phyloP scores from a whole-genome alignment of 75 land plant species.

The Pinus albicaulis region DNA sequence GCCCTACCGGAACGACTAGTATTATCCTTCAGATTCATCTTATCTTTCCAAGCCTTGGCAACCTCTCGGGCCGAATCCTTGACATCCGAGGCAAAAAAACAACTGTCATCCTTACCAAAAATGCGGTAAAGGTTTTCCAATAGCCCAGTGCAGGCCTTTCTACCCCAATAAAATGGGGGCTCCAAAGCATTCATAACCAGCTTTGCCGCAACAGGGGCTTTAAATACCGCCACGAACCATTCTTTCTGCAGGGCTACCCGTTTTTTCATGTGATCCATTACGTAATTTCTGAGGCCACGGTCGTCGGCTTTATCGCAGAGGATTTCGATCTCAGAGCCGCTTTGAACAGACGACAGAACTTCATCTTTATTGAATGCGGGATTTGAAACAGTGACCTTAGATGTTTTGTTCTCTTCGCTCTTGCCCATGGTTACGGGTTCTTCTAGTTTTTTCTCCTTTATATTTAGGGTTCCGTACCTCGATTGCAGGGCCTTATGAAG shows the following conservation, averaged over 20 bases:
- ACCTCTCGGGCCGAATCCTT: slow-evolving; percentile 11
- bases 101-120: neutral
- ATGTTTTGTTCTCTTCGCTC: neutral
- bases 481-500: neutral
- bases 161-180: too few relatives aligned
- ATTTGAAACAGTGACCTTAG: neutral
- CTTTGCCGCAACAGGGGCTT: neutral
- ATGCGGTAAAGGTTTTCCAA: slow-evolving; percentile 9
- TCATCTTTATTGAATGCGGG: too few relatives aligned
- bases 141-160: slow-evolving; percentile 4
- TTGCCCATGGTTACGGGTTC: neutral
- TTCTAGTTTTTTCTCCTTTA: neutral
- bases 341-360: neutral
- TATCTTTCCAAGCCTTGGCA: neutral
- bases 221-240: neutral
- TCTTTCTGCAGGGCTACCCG: neutral
- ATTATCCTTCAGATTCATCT: slow-evolving; percentile 7
- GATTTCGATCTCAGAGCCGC: neutral
- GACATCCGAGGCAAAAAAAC: neutral
- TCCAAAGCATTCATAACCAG: neutral
- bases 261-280: neutral
- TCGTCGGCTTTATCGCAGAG: neutral
- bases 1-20: neutral
- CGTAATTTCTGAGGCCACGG: neutral
- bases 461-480: neutral